These are phyloP conservation scores for Yarrowia porcina DNA, from an alignment of 805 yeast genomes.

Conservation along the genomic window DNA sequence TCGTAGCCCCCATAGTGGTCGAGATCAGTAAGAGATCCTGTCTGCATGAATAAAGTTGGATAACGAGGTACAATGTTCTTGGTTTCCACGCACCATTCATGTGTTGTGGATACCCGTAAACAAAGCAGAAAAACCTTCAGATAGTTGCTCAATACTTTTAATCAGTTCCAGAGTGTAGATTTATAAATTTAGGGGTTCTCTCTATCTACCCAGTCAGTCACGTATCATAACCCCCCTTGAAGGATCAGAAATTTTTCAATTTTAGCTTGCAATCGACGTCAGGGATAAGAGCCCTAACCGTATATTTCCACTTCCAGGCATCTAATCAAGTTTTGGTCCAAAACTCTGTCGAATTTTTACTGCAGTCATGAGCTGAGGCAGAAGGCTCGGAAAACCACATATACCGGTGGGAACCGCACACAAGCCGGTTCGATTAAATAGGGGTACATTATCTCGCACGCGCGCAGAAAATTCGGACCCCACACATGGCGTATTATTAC, in stretches of 20 bases:
- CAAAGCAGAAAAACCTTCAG: neutral
- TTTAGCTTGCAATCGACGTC: neutral
- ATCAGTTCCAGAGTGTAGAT: no score
- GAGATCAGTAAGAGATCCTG: neutral
- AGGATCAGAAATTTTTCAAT: neutral
- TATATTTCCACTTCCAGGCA: neutral
- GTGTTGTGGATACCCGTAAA: neutral
- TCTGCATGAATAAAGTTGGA: neutral
- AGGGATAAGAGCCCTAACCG: slow-evolving; percentile 5
- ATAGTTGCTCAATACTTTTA: no score
- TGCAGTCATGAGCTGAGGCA: slow-evolving; percentile 1
- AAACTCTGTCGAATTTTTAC: neutral
- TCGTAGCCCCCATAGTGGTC: neutral
- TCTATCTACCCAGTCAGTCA: no score
- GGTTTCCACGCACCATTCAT: neutral
- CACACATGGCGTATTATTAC: neutral
- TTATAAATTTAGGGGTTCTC: no score
- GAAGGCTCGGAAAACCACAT: neutral
- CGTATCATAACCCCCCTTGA: no score
- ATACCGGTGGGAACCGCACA: neutral
- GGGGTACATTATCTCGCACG: neutral
- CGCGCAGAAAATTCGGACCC: neutral
- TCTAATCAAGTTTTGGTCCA: neutral
- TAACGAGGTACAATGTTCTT: neutral
- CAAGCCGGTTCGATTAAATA: neutral